Percentiles rank a stretch among this genome's conserved stretches.
phyloP scores from a whole-genome alignment of 192 early-diverging fungal genomes.

The Rhizoclosmatium sp. region DNA sequence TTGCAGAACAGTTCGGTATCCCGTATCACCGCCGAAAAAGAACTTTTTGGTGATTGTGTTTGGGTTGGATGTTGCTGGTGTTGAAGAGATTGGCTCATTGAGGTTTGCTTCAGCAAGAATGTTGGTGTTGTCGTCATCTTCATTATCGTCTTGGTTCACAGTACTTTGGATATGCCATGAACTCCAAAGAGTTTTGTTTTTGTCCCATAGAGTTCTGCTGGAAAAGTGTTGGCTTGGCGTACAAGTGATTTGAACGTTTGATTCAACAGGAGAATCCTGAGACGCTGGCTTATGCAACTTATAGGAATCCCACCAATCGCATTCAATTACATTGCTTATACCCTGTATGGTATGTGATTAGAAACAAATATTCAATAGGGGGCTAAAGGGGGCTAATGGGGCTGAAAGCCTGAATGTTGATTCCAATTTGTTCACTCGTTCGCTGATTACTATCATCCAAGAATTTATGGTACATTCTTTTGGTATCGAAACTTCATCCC shows the following conservation, averaged over 20 bases:
- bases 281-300: conserved; percentile 31
- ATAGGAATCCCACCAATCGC: conserved; percentile 82
- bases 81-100: neutral
- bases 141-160: neutral
- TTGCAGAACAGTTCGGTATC: conserved; percentile 69
- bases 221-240: conserved; percentile 80
- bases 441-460: neutral
- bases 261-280: conserved; percentile 15
- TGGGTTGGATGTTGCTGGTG: conserved; percentile 33
- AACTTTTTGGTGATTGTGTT: conserved; percentile 52
- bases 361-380: neutral
- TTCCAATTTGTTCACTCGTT: too few species aligned
- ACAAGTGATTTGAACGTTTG: conserved; percentile 48
- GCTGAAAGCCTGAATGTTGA: too few species aligned
- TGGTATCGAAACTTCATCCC: neutral
- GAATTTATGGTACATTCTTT: neutral
- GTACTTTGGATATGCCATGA: conserved; percentile 66
- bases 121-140: neutral
- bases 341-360: neutral
- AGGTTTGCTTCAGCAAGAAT: neutral
- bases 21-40: conserved; percentile 79
- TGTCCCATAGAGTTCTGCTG: conserved; percentile 67
- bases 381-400: neutral
- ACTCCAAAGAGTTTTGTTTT: conserved; percentile 80
- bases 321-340: conserved; percentile 62